Conservation (phyloP, 306 rosid genomes). For the Medicago arabica region DNA sequence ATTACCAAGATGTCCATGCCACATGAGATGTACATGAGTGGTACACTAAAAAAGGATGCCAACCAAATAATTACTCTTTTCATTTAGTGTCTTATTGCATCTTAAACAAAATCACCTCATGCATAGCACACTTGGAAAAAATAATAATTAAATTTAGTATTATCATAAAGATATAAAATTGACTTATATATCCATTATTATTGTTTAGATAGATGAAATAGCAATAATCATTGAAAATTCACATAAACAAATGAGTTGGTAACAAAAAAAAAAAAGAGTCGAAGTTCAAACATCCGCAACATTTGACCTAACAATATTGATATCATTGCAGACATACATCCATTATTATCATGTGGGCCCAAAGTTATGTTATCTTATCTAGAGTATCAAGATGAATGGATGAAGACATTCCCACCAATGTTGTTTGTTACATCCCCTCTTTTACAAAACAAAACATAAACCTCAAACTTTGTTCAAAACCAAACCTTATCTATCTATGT, state of each 20-base stretch:
- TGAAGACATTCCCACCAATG: slow-evolving; percentile 31
- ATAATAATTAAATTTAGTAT: background rate
- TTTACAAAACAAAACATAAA: slow-evolving; percentile 25
- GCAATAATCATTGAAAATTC: too few species aligned
- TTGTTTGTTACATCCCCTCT: background rate
- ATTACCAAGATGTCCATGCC: too few species aligned
- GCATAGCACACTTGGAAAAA: background rate
- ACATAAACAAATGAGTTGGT: too few species aligned
- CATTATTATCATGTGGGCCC: slow-evolving; percentile 10
- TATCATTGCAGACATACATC: too few species aligned
- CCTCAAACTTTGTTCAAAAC: slow-evolving; percentile 30
- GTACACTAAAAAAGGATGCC: too few species aligned
- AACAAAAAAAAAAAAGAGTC: too few species aligned
- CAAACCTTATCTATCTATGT: slow-evolving; percentile 38
- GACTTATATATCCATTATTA: background rate
- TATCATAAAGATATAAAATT: background rate
- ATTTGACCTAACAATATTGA: too few species aligned
- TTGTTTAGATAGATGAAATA: too few species aligned
- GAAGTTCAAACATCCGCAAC: too few species aligned
- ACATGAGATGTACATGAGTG: too few species aligned
- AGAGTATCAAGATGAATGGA: slow-evolving; percentile 47
- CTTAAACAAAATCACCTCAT: background rate
- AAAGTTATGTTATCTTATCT: slow-evolving; percentile 41
- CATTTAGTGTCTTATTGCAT: too few species aligned
- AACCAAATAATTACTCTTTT: too few species aligned